These are phyloP conservation scores for Pyrenochaeta sp. DNA, from an alignment of 2,329 filamentous ascomycete genomes.

Conservation along the genomic window DNA sequence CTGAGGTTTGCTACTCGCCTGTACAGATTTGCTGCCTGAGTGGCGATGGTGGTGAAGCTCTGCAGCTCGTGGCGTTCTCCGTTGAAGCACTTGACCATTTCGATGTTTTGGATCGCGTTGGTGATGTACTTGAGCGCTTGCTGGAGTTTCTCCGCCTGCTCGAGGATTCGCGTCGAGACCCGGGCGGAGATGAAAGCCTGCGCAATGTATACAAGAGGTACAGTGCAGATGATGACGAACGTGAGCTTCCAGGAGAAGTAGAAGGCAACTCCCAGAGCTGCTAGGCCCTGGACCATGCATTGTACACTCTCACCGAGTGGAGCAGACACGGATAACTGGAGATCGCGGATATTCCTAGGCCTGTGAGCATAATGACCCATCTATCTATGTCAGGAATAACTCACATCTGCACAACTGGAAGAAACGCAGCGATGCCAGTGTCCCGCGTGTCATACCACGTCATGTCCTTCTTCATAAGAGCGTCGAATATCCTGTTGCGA, in stretches of 20 bases:
- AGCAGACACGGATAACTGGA: constrained; percentile 81
- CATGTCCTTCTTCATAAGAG: constrained; percentile 75
- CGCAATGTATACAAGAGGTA: constrained; percentile 71
- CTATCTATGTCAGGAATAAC: constrained; percentile 33
- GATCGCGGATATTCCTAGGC: constrained; percentile 78
- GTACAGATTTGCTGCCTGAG: constrained; percentile 68
- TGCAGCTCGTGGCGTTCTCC: constrained; percentile 73
- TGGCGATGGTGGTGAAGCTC: constrained; percentile 68
- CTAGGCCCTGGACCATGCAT: constrained; percentile 68
- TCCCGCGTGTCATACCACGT: constrained; percentile 80
- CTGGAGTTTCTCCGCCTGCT: constrained; percentile 72
- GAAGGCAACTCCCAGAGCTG: constrained; percentile 75
- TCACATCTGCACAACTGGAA: constrained; percentile 77
- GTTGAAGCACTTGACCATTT: constrained; percentile 87
- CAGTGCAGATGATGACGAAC: constrained; percentile 75
- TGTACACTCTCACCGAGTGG: constrained; percentile 75
- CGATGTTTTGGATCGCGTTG: constrained; percentile 75
- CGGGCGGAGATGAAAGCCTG: constrained; percentile 67
- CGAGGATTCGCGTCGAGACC: constrained; percentile 71
- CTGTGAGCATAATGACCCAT: constrained; percentile 1
- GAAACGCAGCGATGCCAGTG: constrained; percentile 74
- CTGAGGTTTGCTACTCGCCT: constrained; percentile 72
- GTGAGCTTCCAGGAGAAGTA: constrained; percentile 86
- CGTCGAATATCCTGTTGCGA: constrained; percentile 69
- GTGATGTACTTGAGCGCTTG: constrained; percentile 75